Evolutionary conservation across 2,329 filamentous ascomycete species (phyloP).

Genomic region (Tolypocladium ovalisporum): DNA sequence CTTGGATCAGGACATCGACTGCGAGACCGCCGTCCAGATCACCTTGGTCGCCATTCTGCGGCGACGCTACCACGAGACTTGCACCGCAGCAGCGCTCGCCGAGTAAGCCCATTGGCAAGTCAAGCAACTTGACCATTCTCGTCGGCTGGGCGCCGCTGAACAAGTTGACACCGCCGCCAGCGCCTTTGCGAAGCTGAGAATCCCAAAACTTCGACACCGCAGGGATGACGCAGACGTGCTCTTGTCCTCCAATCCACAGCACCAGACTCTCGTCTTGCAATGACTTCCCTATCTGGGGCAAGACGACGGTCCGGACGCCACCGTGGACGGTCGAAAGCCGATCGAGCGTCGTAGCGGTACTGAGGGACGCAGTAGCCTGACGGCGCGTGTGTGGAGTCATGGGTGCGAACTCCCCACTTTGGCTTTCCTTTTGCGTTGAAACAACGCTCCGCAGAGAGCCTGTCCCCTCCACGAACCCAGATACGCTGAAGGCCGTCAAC

Average conservation of each 20-base stretch:
- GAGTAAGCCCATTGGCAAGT: slow-evolving; percentile 41
- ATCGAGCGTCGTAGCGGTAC: slow-evolving; percentile 33
- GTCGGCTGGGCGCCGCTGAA: slow-evolving; percentile 45
- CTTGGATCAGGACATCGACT: slow-evolving; percentile 42
- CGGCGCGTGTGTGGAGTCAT: slow-evolving; percentile 53
- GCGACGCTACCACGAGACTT: slow-evolving; percentile 29
- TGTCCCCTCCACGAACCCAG: slow-evolving; percentile 50
- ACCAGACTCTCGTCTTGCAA: slow-evolving; percentile 42
- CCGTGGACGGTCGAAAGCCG: slow-evolving; percentile 40
- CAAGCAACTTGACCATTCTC: slow-evolving; percentile 43
- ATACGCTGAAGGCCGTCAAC: slow-evolving; percentile 44
- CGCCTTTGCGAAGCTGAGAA: slow-evolving; percentile 40
- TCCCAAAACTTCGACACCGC: slow-evolving; percentile 48
- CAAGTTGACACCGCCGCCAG: slow-evolving; percentile 39
- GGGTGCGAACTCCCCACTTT: slow-evolving; percentile 44
- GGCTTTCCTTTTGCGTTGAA: slow-evolving; percentile 22
- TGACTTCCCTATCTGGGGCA: slow-evolving; percentile 30
- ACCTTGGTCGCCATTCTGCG: slow-evolving; percentile 9
- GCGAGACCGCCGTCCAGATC: slow-evolving; percentile 30
- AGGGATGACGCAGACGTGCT: slow-evolving; percentile 47
- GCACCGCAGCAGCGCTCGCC: slow-evolving; percentile 47
- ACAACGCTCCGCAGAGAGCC: slow-evolving; percentile 36
- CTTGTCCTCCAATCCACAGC: slow-evolving; percentile 44
- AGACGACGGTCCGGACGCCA: slow-evolving; percentile 37
- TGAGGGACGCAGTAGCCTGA: slow-evolving; percentile 35